A percentile compares a stretch with the other conserved stretches of the same genome.
These are phyloP conservation scores for Helotiales sp. DNA, from an alignment of 2,329 filamentous ascomycete species.

Conservation along the genomic window DNA sequence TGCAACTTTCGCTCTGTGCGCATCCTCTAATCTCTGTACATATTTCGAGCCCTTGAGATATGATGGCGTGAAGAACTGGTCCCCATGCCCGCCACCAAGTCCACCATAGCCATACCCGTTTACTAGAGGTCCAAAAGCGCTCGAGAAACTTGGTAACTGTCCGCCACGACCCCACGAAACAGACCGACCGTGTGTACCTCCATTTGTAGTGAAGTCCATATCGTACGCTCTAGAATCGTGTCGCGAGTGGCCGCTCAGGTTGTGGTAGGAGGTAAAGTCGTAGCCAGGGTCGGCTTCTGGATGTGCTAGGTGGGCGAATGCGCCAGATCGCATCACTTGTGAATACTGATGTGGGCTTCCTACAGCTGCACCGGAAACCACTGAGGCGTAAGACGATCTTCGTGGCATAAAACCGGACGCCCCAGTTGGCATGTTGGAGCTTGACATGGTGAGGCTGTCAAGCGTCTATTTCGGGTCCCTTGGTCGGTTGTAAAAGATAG, in stretches of 20 bases:
- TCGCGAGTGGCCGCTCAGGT: conserved; percentile 30
- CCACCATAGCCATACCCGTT: conserved; percentile 37
- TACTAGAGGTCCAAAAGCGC: conserved; percentile 41
- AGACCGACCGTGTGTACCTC: conserved; percentile 32
- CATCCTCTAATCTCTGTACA: conserved; percentile 74
- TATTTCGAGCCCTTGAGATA: conserved; percentile 82
- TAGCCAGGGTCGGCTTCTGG: conserved; percentile 36
- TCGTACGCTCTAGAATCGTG: conserved; percentile 38
- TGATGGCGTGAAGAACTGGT: conserved; percentile 78
- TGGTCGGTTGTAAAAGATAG: neutral
- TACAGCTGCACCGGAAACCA: conserved; percentile 56
- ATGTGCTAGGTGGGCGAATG: conserved; percentile 41
- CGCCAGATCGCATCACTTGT: conserved; percentile 36
- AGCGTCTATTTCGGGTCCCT: neutral
- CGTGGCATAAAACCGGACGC: conserved; percentile 49
- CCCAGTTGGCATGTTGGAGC: conserved; percentile 43
- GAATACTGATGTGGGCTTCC: conserved; percentile 30
- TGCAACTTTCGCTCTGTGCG: conserved; percentile 64
- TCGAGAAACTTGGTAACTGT: conserved; percentile 43
- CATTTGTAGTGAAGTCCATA: conserved; percentile 38
- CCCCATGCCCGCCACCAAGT: conserved; percentile 32
- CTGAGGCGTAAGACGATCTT: conserved; percentile 66
- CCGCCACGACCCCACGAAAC: conserved; percentile 37
- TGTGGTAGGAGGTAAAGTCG: conserved; percentile 36
- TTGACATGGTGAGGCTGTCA: conserved; percentile 30